These are phyloP conservation scores for Adansonia digitata DNA, from an alignment of 345 rosid genomes.

Conservation along the genomic window DNA sequence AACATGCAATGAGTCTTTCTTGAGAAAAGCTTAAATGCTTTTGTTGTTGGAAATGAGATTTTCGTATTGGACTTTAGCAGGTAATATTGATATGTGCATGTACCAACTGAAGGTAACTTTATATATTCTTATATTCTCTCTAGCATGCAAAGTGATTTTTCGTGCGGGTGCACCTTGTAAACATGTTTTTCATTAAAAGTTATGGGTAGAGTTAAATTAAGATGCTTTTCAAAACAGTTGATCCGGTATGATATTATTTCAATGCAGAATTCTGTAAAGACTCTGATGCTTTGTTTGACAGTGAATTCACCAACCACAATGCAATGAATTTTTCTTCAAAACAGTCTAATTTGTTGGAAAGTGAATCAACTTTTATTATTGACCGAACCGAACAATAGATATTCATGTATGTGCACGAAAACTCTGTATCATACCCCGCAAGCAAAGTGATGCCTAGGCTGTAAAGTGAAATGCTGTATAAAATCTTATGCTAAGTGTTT, in stretches of 20 bases:
- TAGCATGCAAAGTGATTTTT: background rate
- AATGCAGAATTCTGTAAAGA: background rate
- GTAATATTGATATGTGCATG: background rate
- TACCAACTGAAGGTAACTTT: background rate
- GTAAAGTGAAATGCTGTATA: background rate
- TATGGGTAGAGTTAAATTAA: background rate
- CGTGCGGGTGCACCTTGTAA: background rate
- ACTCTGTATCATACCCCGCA: background rate
- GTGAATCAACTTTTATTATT: background rate
- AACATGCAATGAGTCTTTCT: background rate
- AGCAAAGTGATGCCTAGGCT: background rate
- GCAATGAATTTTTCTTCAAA: slow-evolving; percentile 1
- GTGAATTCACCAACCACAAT: background rate
- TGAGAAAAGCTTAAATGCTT: background rate
- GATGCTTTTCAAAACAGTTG: background rate
- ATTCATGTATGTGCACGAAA: background rate
- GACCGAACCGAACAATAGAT: background rate
- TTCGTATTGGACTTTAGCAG: background rate
- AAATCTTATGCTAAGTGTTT: background rate
- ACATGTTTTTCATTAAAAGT: background rate
- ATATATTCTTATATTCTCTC: background rate
- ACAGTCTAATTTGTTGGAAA: background rate
- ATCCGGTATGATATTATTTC: background rate
- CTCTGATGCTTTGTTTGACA: background rate
- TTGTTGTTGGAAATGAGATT: background rate